phyloP scores from a whole-genome alignment of 129 eudicot genomes.

The sunflower (Helianthus annuus) region HanXRQr2.0-SUNRISE NC_035449.2:123331049-123331548 shows the following conservation, averaged over 20 bases:
- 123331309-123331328: constrained; percentile 39
- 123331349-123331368: constrained; percentile 22
- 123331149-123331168: constrained; percentile 6
- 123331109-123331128: constrained; percentile 52
- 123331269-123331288: neutral
- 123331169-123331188: constrained; percentile 9
- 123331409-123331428: constrained; percentile 5
- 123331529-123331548: constrained; percentile 41
- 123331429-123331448: constrained; percentile 19
- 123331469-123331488: constrained; percentile 40
- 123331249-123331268: neutral
- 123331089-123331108: constrained; percentile 36
- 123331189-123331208: constrained; percentile 13
- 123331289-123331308: constrained; percentile 34
- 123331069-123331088: constrained; percentile 43
- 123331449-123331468: constrained; percentile 34
- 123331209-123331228: neutral
- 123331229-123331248: neutral
- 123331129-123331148: constrained; percentile 25
- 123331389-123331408: constrained; percentile 52
- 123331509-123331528: constrained; percentile 37
- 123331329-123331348: constrained; percentile 33
- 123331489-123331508: constrained; percentile 12
- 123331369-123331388: constrained; percentile 58
- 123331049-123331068: constrained; percentile 37